phyloP scores from a whole-genome alignment of 345 rosid species.

The Gossypium longicalyx region DNA sequence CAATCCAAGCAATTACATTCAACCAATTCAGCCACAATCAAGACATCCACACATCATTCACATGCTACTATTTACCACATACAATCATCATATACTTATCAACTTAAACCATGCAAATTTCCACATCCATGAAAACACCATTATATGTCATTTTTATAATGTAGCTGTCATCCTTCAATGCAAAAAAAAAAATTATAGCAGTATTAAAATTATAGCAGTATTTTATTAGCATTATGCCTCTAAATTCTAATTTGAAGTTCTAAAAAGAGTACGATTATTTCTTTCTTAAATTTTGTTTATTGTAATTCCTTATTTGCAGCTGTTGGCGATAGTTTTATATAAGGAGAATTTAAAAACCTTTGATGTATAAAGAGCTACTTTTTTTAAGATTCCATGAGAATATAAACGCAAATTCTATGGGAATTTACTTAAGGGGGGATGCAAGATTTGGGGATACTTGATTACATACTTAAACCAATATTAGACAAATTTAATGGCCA shows the following conservation, averaged over 20 bases:
- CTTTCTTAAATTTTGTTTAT: neutral
- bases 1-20: no score
- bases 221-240: neutral
- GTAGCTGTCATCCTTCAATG: neutral
- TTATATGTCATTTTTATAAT: no score
- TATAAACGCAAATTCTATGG: neutral
- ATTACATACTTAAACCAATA: neutral
- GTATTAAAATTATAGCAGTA: neutral
- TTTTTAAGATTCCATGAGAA: no score
- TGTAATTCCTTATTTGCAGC: slow-evolving; percentile 5
- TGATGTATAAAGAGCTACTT: neutral
- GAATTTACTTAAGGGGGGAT: slow-evolving; percentile 21
- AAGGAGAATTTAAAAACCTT: neutral
- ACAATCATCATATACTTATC: no score
- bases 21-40: no score
- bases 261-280: neutral
- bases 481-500: no score
- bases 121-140: no score
- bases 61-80: no score
- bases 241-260: slow-evolving; percentile 7
- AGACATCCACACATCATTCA: no score
- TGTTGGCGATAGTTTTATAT: neutral
- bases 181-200: no score
- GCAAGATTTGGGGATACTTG: slow-evolving; percentile 28
- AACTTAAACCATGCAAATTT: no score